Conservation (phyloP, 164 flowering plant species). For the Sextonia rubra region DNA sequence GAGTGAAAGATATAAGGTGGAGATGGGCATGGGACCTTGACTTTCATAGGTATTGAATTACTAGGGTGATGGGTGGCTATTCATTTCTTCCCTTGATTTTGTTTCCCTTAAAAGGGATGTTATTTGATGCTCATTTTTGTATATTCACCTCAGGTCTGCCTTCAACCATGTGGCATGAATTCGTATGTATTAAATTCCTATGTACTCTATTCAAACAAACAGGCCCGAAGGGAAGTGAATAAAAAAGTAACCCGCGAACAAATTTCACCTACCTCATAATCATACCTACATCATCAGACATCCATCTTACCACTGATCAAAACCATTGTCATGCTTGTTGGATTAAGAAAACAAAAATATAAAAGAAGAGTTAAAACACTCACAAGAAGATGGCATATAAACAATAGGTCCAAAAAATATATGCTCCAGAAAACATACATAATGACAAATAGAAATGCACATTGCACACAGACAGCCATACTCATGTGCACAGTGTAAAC, state of each 20-base stretch:
- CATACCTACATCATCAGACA: conserved; percentile 55
- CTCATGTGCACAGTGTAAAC: background rate
- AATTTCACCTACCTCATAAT: conserved; percentile 69
- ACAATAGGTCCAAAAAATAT: background rate
- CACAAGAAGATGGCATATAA: background rate
- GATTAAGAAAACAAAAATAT: background rate
- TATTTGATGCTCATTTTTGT: too few relatives aligned
- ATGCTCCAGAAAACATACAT: background rate
- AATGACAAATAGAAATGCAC: background rate
- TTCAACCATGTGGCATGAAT: background rate
- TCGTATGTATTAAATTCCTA: too few relatives aligned
- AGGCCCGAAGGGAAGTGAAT: background rate
- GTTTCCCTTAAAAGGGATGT: too few relatives aligned
- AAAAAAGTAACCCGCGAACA: background rate
- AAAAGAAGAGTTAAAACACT: background rate
- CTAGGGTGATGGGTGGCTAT: too few relatives aligned
- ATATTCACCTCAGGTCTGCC: too few relatives aligned
- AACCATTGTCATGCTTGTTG: conserved; percentile 22
- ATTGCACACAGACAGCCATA: background rate
- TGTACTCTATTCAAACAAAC: too few relatives aligned
- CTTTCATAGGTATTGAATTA: too few relatives aligned
- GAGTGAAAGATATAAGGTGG: too few relatives aligned
- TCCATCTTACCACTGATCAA: conserved; percentile 12
- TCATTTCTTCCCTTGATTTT: too few relatives aligned
- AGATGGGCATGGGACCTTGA: too few relatives aligned